Base-by-base conservation (phyloP, 305 asterid species). In the Rubia tinctorum region DNA sequence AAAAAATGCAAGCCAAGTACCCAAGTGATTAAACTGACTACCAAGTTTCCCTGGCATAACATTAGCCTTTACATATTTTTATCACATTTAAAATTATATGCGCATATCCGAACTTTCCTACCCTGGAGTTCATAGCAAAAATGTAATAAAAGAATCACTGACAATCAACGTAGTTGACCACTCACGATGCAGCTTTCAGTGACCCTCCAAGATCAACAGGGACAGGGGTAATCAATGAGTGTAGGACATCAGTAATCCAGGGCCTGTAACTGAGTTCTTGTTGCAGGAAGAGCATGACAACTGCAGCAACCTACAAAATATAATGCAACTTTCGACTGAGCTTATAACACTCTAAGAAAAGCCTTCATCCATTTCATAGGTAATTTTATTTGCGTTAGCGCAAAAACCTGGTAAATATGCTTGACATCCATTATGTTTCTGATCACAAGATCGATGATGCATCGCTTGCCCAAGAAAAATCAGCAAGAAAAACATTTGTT, bases 191-290 rank as follows among this genome's bases (percentile, higher is more conserved):
- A 71, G 81, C 72, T 80, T 87, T 83, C 49, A 90, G 77, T 20
- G 98, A 86, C 56, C 98, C 98, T 71, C 97, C 96, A 9, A 89
- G 94, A 74, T 89, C 95, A 12, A 82, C 84, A 17, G 98, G 96
- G 76, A 93, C 97, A 14, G 91, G 97, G 5, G 98, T 97, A 75
- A 88, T 93, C 76, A 91, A 89, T 20, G 98, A 91, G 82, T 93
- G 96, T 79, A 93, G 81, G 71, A 93, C 98, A 53, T 91, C 98
- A 0, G 97, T 89, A 76, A 93, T 93, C 81, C 91, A 77, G n/a
- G 98, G 98, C 64, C 98, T 79, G 56, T 93, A 93, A 75, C 98
- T 88, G 45, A 97, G 97, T 82, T 93, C 98, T 4, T 93, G 96
- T 75, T 93, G 98, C 73, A 93, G 92, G 74, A 97, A 93, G 18